Evolutionary conservation across 768 basidiomycete genomes (phyloP).

Genomic region (Phlegmacium glaucopus): DNA sequence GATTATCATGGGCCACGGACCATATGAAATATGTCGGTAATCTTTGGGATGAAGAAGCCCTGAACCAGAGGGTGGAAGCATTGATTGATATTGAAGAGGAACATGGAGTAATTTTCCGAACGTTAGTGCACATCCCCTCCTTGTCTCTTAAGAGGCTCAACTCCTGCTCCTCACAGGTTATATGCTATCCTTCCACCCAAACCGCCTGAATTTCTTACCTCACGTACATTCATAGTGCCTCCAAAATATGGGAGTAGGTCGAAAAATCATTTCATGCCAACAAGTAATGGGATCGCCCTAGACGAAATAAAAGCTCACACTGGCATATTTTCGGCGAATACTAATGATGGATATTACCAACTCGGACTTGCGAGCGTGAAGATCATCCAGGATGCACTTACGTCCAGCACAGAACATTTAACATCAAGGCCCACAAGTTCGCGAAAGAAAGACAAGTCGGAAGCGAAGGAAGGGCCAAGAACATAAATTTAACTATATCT

Average conservation of each 20-base stretch:
- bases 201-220: conserved; percentile 48
- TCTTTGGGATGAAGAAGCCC: conserved; percentile 73
- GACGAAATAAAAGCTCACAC: conserved; percentile 87
- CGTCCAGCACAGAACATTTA: conserved; percentile 21
- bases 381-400: conserved; percentile 56
- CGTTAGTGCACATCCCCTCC: conserved; percentile 42
- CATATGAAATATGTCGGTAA: conserved; percentile 89
- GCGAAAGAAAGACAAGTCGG: not conserved
- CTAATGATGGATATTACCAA: conserved; percentile 90
- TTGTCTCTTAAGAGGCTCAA: not conserved
- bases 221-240: conserved; percentile 77
- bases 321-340: conserved; percentile 78
- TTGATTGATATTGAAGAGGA: conserved; percentile 59
- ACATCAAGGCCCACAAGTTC: conserved; percentile 2
- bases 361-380: conserved; percentile 69
- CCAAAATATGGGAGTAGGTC: conserved; percentile 52
- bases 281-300: conserved; percentile 60
- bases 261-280: conserved; percentile 55
- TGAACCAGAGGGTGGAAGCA: conserved; percentile 58
- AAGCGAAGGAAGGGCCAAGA: conserved; percentile 5
- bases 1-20: conserved; percentile 76
- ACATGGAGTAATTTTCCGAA: conserved; percentile 67
- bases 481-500: conserved; percentile 12
- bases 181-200: conserved; percentile 75
- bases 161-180: conserved; percentile 46